Conservation (phyloP, 2,329 filamentous ascomycete species). For the Nothopassalora personata region DNA sequence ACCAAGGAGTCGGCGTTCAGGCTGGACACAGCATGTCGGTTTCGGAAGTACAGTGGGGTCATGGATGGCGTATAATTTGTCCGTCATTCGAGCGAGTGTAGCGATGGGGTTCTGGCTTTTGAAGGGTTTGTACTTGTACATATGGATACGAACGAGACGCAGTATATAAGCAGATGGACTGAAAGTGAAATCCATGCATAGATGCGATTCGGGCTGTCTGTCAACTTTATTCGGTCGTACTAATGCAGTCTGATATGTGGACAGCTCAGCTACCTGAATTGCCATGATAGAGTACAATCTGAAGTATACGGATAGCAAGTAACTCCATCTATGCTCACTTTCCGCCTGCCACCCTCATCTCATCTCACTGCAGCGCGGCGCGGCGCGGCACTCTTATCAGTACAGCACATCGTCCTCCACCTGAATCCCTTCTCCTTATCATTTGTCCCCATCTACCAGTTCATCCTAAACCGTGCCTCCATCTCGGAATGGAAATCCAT, state of each 20-base stretch:
- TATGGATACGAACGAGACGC: neutral
- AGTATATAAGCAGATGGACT: neutral
- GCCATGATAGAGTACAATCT: neutral
- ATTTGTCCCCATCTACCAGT: conserved; percentile 34
- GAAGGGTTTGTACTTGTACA: neutral
- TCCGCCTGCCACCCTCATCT: conserved; percentile 1
- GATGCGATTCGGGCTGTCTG: neutral
- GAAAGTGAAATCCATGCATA: neutral
- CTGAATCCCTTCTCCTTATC: neutral
- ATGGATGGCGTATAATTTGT: neutral
- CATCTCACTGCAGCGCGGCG: neutral
- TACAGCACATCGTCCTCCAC: neutral
- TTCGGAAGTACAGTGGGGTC: neutral
- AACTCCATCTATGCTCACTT: neutral
- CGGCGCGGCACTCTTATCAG: neutral
- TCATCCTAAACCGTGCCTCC: conserved; percentile 86
- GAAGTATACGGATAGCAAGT: conserved; percentile 3
- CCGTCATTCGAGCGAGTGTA: neutral
- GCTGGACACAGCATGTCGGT: neutral
- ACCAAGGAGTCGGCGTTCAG: neutral
- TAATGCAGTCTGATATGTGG: conserved; percentile 1
- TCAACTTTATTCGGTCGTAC: neutral
- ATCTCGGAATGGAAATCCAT: conserved; percentile 81
- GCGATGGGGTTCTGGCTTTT: neutral
- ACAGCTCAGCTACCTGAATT: neutral